Percentiles rank a stretch among this genome's conserved stretches.
Conservation (phyloP, 2,329 filamentous ascomycete species). For the Eurotiales sp. region DNA sequence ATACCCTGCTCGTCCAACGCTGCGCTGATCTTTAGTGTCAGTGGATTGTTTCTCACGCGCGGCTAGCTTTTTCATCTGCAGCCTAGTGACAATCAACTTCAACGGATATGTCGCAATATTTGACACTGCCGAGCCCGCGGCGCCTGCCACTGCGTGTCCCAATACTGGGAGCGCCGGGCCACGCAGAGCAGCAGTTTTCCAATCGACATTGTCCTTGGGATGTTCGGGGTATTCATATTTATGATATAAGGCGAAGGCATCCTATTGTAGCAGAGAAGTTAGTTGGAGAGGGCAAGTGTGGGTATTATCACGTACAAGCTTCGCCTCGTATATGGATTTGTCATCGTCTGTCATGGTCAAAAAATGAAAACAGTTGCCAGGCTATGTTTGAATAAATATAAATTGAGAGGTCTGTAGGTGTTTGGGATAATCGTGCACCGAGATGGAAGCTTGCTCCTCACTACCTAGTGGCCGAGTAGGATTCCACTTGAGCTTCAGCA, state of each 20-base stretch:
- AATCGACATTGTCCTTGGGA: conserved; percentile 23
- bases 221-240: conserved; percentile 32
- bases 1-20: conserved; percentile 60
- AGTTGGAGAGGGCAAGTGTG: background rate
- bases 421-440: background rate
- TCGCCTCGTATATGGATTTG: conserved; percentile 9
- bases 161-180: conserved; percentile 63
- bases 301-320: conserved; percentile 6
- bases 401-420: background rate
- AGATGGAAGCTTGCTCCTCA: background rate
- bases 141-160: conserved; percentile 77
- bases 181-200: conserved; percentile 29
- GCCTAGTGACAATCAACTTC: conserved; percentile 73
- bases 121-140: conserved; percentile 71
- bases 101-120: conserved; percentile 78
- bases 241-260: conserved; percentile 31
- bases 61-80: conserved; percentile 71
- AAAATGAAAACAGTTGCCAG: background rate
- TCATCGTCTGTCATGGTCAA: conserved; percentile 12
- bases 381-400: background rate
- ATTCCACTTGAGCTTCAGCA: background rate
- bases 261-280: background rate
- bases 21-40: background rate
- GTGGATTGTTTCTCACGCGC: too few relatives aligned
- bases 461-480: background rate